Conservation (phyloP, 805 yeast species). For the Yamadazyma olivae region DNA sequence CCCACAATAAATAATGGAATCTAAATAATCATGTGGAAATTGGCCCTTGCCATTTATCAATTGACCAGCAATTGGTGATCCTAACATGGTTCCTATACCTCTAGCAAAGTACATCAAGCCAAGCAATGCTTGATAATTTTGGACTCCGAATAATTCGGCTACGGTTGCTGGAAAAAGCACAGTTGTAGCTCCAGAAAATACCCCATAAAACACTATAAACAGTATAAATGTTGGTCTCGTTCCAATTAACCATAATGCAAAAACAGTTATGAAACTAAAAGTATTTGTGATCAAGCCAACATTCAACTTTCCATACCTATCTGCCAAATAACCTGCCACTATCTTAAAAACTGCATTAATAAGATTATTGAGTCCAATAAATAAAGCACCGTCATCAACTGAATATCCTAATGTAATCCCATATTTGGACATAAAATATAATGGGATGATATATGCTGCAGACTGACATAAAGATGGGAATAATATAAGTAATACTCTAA, state of each 20-base stretch:
- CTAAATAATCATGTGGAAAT: slow-evolving; percentile 17
- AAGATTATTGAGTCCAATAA: slow-evolving; percentile 32
- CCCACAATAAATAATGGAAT: slow-evolving; percentile 27
- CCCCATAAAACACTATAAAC: slow-evolving; percentile 32
- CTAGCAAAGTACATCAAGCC: slow-evolving; percentile 32
- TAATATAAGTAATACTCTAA: slow-evolving; percentile 15
- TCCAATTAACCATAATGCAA: slow-evolving; percentile 18
- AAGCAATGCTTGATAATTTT: slow-evolving; percentile 28
- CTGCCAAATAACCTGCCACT: slow-evolving; percentile 16
- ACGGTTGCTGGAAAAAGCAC: slow-evolving; percentile 30
- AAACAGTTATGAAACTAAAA: slow-evolving; percentile 14
- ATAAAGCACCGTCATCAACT: slow-evolving; percentile 26
- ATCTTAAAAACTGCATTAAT: slow-evolving; percentile 24
- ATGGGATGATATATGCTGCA: slow-evolving; percentile 32
- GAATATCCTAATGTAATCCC: slow-evolving; percentile 27
- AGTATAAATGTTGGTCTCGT: slow-evolving; percentile 21
- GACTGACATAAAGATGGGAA: slow-evolving; percentile 26
- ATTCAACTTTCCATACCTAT: slow-evolving; percentile 17
- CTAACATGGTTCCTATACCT: slow-evolving; percentile 31
- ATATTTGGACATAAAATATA: slow-evolving; percentile 32
- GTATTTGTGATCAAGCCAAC: slow-evolving; percentile 16
- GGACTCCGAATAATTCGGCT: slow-evolving; percentile 29
- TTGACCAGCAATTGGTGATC: slow-evolving; percentile 34
- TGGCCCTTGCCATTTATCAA: slow-evolving; percentile 16
- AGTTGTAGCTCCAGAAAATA: slow-evolving; percentile 32